Percentiles rank a stretch among this genome's conserved stretches.
Conservation (phyloP, 257 asterid species). For the Fraxinus quadrangulata region DNA sequence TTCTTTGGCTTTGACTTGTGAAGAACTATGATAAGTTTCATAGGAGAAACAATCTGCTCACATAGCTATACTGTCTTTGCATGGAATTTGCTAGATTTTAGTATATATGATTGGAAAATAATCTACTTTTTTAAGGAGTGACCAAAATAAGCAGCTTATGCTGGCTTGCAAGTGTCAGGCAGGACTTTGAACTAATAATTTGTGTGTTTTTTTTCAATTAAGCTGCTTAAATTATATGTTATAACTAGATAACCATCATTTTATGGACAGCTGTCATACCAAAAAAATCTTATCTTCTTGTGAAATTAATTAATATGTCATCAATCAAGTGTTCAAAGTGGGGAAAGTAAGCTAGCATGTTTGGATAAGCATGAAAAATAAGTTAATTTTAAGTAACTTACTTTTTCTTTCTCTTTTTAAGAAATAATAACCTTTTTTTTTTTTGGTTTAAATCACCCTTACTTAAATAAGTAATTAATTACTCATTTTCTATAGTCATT, state of each 20-base stretch:
- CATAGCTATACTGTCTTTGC: conserved; percentile 42
- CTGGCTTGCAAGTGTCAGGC: background rate
- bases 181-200: conserved; percentile 1
- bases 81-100: conserved; percentile 31
- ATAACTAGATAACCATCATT: conserved; percentile 12
- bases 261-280: conserved; percentile 48
- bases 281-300: conserved; percentile 34
- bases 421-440: background rate
- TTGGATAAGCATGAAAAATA: background rate
- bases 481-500: background rate
- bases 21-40: no score
- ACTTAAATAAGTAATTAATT: background rate
- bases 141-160: conserved; percentile 18
- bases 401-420: background rate
- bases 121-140: conserved; percentile 17
- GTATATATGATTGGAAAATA: background rate
- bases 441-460: background rate
- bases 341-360: background rate
- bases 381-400: conserved; percentile 20
- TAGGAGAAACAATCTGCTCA: conserved; percentile 33
- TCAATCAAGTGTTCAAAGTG: background rate
- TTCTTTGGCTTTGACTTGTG: background rate
- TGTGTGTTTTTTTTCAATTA: background rate
- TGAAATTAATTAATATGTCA: conserved; percentile 30
- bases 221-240: background rate